Conservation (phyloP, 768 basidiomycete species). For the Leccinum imitatum region DNA sequence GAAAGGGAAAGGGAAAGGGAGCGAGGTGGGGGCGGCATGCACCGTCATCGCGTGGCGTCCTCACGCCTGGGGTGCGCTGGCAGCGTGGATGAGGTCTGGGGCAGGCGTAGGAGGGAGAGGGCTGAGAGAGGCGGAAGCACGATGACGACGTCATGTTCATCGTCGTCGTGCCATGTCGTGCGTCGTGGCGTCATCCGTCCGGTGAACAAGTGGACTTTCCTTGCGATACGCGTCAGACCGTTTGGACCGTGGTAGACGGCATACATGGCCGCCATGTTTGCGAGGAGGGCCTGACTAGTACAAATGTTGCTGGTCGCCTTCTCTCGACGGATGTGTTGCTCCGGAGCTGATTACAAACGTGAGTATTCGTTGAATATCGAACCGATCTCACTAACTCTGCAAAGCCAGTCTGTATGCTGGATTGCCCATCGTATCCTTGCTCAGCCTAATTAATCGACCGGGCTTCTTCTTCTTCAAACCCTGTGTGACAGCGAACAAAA, state of each 20-base stretch:
- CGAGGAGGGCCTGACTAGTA: slow-evolving; percentile 94
- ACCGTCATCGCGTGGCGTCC: too few species aligned
- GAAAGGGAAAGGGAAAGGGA: too few species aligned
- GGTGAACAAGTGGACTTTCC: slow-evolving; percentile 87
- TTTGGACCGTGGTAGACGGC: slow-evolving; percentile 94
- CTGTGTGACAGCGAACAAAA: slow-evolving; percentile 92
- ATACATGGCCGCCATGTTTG: slow-evolving; percentile 99
- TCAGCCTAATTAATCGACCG: slow-evolving; percentile 88
- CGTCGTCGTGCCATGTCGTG: too few species aligned
- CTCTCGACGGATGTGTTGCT: slow-evolving; percentile 96
- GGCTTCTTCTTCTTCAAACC: slow-evolving; percentile 97
- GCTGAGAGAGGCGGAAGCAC: too few species aligned
- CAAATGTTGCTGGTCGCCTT: slow-evolving; percentile 99
- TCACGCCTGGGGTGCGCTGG: too few species aligned
- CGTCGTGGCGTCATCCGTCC: too few species aligned
- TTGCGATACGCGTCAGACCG: slow-evolving; percentile 81
- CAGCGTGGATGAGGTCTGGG: too few species aligned
- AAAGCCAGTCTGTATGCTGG: slow-evolving; percentile 90
- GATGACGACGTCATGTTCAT: too few species aligned
- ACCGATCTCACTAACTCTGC: slow-evolving; percentile 66
- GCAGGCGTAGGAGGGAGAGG: too few species aligned
- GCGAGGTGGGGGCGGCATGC: too few species aligned
- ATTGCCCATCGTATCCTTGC: slow-evolving; percentile 80
- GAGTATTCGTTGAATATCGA: slow-evolving; percentile 8
- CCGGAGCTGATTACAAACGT: slow-evolving; percentile 60